Evolutionary conservation across 768 basidiomycete species (phyloP).

Genomic region (Leccinellum rugosiceps): DNA sequence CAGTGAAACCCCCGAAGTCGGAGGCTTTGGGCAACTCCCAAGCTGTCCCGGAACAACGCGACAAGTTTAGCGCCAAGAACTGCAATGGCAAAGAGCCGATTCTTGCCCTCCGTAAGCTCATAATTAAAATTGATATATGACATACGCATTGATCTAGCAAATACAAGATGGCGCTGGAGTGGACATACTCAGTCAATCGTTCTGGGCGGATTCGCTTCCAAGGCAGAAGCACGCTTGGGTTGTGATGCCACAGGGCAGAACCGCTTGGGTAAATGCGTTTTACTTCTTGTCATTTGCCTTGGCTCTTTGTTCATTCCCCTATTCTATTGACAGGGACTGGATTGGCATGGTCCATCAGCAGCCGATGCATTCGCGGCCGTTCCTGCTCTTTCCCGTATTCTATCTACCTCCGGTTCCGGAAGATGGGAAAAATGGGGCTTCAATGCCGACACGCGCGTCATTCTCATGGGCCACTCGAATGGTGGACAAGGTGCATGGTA

Average conservation of each 20-base stretch:
- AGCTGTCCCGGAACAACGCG: background rate
- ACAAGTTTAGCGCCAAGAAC: background rate
- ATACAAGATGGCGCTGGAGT: conserved; percentile 82
- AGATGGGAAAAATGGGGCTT: conserved; percentile 44
- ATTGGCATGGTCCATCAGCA: conserved; percentile 88
- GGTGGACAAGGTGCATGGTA: conserved; percentile 92
- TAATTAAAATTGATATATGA: background rate
- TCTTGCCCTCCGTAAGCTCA: conserved; percentile 58
- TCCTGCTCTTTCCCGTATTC: conserved; percentile 50
- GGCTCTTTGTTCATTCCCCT: background rate
- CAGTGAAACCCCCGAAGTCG: conserved; percentile 56
- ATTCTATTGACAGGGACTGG: conserved; percentile 60
- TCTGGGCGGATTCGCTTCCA: conserved; percentile 66
- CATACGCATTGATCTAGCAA: background rate
- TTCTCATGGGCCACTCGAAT: conserved; percentile 91
- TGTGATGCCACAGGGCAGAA: conserved; percentile 77
- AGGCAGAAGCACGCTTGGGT: conserved; percentile 66
- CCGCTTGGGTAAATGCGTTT: conserved; percentile 63
- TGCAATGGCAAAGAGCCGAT: conserved; percentile 44
- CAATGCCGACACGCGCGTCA: conserved; percentile 38
- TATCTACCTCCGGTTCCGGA: conserved; percentile 29
- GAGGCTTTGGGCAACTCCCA: conserved; percentile 23
- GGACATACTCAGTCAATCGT: conserved; percentile 50
- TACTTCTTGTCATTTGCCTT: background rate
- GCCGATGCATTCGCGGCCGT: conserved; percentile 65